A percentile compares a stretch with the other conserved stretches of the same genome.
These are phyloP conservation scores for Blumeria hordei DNA, from an alignment of 2,329 filamentous ascomycete species.

Conservation along the genomic window DNA sequence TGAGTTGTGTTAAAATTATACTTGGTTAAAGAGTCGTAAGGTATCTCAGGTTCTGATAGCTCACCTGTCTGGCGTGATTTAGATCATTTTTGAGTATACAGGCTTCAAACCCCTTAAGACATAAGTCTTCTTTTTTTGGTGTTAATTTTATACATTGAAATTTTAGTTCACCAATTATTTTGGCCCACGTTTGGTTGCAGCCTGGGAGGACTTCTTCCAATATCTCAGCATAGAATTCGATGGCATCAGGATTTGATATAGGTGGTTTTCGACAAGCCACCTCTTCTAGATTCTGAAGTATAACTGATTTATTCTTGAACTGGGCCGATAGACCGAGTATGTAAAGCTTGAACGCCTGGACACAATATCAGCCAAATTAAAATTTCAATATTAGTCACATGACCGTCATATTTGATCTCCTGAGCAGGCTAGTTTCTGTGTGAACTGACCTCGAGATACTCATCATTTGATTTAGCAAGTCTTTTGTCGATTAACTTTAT, in stretches of 20 bases:
- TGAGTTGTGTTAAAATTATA: background rate
- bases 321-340: constrained; percentile 10
- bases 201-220: constrained; percentile 8
- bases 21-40: background rate
- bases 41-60: background rate
- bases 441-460: constrained; percentile 14
- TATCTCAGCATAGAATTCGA: constrained; percentile 14
- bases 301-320: constrained; percentile 11
- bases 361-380: constrained; percentile 3
- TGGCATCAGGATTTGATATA: constrained; percentile 11
- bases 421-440: no score
- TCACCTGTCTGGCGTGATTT: constrained; percentile 15
- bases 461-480: constrained; percentile 12
- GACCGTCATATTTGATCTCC: background rate
- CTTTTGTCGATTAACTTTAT: constrained; percentile 16
- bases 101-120: constrained; percentile 11
- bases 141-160: constrained; percentile 13
- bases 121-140: constrained; percentile 13
- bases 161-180: constrained; percentile 13
- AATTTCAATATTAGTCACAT: constrained; percentile 5
- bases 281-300: constrained; percentile 11
- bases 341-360: constrained; percentile 14
- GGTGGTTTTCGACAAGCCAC: constrained; percentile 7
- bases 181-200: constrained; percentile 9
- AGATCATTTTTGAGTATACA: constrained; percentile 14